Evolutionary conservation across 345 rosid genomes (phyloP), one percentile per base, ranked within the genome.

Genomic region (Kernera saxatilis): DNA sequence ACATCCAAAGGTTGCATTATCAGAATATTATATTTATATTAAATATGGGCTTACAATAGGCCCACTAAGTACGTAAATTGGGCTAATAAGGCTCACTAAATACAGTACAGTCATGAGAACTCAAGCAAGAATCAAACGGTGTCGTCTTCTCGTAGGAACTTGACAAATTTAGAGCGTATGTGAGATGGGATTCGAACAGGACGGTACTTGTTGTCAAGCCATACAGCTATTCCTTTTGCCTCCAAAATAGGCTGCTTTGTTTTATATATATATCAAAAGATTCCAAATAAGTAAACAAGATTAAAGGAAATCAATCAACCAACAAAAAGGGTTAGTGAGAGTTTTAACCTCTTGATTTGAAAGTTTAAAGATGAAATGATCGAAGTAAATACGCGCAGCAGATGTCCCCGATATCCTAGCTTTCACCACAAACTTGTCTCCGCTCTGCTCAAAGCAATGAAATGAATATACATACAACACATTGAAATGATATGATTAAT

Each of bases 181-280:
- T 76, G 81, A 27, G 87, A 51, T 36, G 98, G 96, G 26, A 93
- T 82, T 26, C 97, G 91, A 61, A 84, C 83, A 33, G 87, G 93
- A 41, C 82, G 88, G 60, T 90, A 86, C 50, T 83, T 86, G 73
- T 81, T 86, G 82, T 89, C 92, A 9, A 93, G 92, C 96, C 96
- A 90, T 49, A 87, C 92, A 39, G 78, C 94, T 0, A 78, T 79
- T 49, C 81, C 96, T 84, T 87, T 87, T 17, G 97, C 97, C 75
- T 88, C 90, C 80, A 93, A 68, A 50, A 88, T 73, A 41, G 87
- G 85, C 92, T 88, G 87, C 53, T 26, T 62, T 19, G 44, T 8
- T 11, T 1, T 8, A 14, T n/a, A 8, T 8, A 30, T 21, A 54
- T 41, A 41, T 23, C n/a, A 46, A 67, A 39, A 46, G 2, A 0